Conservation (phyloP, 208 protist genomes). For the Trypanosomatidae sp. region DNA sequence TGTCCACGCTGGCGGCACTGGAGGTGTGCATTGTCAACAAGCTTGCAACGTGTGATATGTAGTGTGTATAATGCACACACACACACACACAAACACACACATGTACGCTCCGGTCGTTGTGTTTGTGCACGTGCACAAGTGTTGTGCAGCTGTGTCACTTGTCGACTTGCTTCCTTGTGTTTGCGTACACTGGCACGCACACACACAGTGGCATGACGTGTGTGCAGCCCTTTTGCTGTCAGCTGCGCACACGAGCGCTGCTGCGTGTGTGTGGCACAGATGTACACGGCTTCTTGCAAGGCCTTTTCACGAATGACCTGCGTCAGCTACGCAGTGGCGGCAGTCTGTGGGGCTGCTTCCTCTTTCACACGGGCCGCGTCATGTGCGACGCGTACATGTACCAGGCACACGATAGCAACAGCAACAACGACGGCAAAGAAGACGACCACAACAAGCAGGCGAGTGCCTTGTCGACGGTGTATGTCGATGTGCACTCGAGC, state of each 20-base stretch:
- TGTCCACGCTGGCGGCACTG: no score
- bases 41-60: constrained; percentile 12
- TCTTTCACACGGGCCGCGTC: constrained; percentile 65
- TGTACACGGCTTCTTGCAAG: constrained; percentile 62
- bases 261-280: constrained; percentile 39
- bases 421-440: not conserved
- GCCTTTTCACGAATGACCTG: constrained; percentile 72
- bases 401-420: constrained; percentile 15
- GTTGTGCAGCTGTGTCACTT: not conserved
- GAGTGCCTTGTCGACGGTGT: constrained; percentile 14
- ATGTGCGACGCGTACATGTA: constrained; percentile 74
- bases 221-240: not conserved
- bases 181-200: not conserved
- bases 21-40: constrained; percentile 44
- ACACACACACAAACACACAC: not conserved
- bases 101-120: not conserved
- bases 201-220: not conserved
- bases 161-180: not conserved
- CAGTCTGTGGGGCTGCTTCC: constrained; percentile 71
- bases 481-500: constrained; percentile 47
- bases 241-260: constrained; percentile 11
- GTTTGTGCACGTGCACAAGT: not conserved
- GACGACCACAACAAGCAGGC: not conserved
- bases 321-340: constrained; percentile 27
- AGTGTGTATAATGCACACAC: not conserved